These are phyloP conservation scores for Alternaria metachromatica DNA, from an alignment of 2,329 filamentous ascomycete species.

Conservation along the genomic window DNA sequence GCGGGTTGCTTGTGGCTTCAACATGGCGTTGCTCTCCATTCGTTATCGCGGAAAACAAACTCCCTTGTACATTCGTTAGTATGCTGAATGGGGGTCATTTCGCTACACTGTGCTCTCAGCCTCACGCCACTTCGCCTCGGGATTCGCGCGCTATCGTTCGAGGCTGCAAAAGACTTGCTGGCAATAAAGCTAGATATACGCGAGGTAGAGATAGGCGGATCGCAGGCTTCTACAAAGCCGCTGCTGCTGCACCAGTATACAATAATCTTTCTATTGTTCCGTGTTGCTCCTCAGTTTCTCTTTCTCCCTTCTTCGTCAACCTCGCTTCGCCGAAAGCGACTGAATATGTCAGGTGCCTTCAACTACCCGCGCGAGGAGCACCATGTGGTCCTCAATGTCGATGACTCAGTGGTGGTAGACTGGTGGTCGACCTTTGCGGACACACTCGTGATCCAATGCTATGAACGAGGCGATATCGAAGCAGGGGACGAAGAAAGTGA, in stretches of 20 bases:
- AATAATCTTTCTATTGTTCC: background rate
- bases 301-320: accelerated
- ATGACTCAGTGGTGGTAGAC: background rate
- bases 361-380: background rate
- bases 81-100: background rate
- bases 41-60: background rate
- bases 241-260: too few relatives aligned
- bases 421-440: background rate
- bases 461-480: background rate
- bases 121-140: background rate
- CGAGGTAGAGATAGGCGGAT: background rate
- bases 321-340: background rate
- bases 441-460: background rate
- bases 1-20: accelerated
- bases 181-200: background rate
- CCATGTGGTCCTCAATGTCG: background rate
- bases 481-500: background rate
- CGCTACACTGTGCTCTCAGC: background rate
- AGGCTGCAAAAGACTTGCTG: background rate
- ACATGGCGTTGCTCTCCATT: background rate
- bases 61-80: background rate
- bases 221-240: background rate
- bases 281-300: background rate
- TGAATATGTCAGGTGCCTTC: background rate
- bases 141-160: background rate